Evolutionary conservation across 2,329 filamentous ascomycete species (phyloP).

Genomic region (Phialophora verrucosa): DNA sequence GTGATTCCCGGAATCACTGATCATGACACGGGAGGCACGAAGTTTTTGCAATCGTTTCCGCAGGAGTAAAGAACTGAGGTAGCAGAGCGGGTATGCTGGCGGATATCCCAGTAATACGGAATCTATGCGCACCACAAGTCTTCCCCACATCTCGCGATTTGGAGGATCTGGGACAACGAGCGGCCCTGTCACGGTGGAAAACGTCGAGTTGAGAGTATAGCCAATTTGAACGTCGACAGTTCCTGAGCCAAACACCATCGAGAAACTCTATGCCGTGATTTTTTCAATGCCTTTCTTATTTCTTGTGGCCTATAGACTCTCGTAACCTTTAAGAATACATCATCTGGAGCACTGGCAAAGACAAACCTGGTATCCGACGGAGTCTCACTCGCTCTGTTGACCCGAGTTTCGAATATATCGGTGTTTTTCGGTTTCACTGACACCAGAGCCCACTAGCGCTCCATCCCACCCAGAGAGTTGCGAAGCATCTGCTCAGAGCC

Average conservation of each 20-base stretch:
- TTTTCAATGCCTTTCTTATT: no score
- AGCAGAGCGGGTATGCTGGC: neutral
- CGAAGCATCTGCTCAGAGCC: no score
- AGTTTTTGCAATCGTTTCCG: slow-evolving; percentile 21
- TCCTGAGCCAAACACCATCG: neutral
- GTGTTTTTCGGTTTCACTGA: neutral
- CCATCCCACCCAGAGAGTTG: neutral
- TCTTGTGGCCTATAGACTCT: neutral
- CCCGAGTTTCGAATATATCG: neutral
- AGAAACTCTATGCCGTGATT: no score
- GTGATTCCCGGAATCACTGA: slow-evolving; percentile 31
- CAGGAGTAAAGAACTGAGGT: slow-evolving; percentile 8
- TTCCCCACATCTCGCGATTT: neutral
- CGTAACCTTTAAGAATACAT: neutral
- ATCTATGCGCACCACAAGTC: neutral
- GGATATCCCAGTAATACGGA: neutral
- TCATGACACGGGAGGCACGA: slow-evolving; percentile 27
- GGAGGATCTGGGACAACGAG: neutral
- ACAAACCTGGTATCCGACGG: neutral
- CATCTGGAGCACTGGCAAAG: neutral
- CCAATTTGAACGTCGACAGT: neutral
- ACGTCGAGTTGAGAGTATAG: neutral
- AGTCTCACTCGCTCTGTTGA: neutral
- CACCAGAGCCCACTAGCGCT: neutral
- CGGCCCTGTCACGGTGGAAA: neutral